These are phyloP conservation scores for Aspergillus sp. DNA, from an alignment of 2,329 filamentous ascomycete genomes.

Conservation along the genomic window DNA sequence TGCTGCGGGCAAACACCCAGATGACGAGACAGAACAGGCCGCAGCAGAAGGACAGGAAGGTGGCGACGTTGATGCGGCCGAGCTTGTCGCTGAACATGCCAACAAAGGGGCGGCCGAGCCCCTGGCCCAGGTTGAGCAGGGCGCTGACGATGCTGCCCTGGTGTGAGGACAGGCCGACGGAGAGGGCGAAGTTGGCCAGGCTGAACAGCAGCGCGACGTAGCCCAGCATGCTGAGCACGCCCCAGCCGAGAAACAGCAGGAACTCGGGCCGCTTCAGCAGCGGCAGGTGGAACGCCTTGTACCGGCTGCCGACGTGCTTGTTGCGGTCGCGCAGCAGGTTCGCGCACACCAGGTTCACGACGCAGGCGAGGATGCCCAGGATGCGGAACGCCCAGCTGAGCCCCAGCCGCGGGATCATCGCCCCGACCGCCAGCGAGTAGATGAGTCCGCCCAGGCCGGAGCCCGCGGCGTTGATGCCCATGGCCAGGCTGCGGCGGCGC, in stretches of 20 bases:
- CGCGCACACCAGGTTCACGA: slow-evolving; percentile 53
- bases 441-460: slow-evolving; percentile 60
- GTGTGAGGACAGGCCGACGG: slow-evolving; percentile 57
- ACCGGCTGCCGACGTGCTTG: slow-evolving; percentile 52
- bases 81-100: slow-evolving; percentile 62
- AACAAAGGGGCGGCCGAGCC: slow-evolving; percentile 55
- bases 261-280: slow-evolving; percentile 57
- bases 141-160: slow-evolving; percentile 64
- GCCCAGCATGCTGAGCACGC: slow-evolving; percentile 62
- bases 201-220: slow-evolving; percentile 66
- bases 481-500: slow-evolving; percentile 57
- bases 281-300: slow-evolving; percentile 53
- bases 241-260: slow-evolving; percentile 58
- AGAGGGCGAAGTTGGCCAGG: slow-evolving; percentile 60
- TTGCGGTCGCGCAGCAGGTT: slow-evolving; percentile 60
- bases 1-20: slow-evolving; percentile 61
- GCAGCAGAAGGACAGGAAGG: slow-evolving; percentile 53
- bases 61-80: slow-evolving; percentile 63
- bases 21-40: slow-evolving; percentile 60
- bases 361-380: slow-evolving; percentile 55
- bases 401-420: slow-evolving; percentile 57
- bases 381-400: slow-evolving; percentile 62
- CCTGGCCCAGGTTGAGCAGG: slow-evolving; percentile 63
- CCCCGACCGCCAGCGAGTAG: slow-evolving; percentile 58
- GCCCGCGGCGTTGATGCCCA: slow-evolving; percentile 59